Base-by-base conservation (phyloP, 2,329 filamentous ascomycete genomes). In the Corinectria fuckeliana region DNA sequence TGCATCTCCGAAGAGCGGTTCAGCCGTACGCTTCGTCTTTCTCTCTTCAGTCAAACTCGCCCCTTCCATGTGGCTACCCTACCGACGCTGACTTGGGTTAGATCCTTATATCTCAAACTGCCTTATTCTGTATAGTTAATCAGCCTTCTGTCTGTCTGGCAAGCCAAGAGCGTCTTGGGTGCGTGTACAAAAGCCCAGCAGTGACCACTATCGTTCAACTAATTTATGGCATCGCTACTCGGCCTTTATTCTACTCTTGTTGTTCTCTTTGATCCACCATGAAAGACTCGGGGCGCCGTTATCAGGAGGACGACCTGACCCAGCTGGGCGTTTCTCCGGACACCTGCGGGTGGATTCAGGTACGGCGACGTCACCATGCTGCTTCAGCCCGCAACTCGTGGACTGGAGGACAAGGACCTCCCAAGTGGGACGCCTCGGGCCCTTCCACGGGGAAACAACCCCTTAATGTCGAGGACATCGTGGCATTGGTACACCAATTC, bases 401-500 rank as follows among this genome's bases (percentile, higher is more conserved):
- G 9, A 45, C 25, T n/a, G 25, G 20, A 21, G 14, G 13, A 45
- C 13, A 23, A 21, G 18, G 13, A 13, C 20, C 26, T 18, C 18
- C 3, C 50, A 9, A 25, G 10, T 5, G 50, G 16, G 3, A 26
- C 14, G 25, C 20, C 20, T 20, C 30, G 20, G 14, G 4, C 18
- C 26, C 53, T 26, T 6, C 32, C 8, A 13, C 23, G 20, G 45
- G 14, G 5, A 39, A 47, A 26, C 50, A 50, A 3, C 11, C 55
- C 18, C 16, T 48, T 32, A 20, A 51, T 36, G 13, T 25, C 18
- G 36, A 50, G 20, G 36, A 58, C 3, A 28, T 58, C 23, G 38
- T 50, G 20, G 50, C 20, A 14, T 26, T 50, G n/a, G 57, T 60
- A 23, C 47, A 38, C 36, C 57, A 56, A 41, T 47, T 51, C 39